Conservation (phyloP, 176 grass and related monocot species). For the Aegilops umbellulata region DNA sequence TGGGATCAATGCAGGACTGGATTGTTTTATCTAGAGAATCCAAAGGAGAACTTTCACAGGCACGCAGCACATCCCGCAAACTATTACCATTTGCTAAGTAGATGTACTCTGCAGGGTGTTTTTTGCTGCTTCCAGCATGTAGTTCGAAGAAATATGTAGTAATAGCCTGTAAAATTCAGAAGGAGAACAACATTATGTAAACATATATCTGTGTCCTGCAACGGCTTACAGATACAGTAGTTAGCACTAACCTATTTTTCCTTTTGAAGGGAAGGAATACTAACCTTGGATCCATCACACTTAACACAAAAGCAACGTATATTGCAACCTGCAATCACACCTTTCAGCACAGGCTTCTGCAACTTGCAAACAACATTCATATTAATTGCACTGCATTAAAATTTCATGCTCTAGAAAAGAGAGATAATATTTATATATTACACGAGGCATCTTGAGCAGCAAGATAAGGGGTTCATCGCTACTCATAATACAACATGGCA, state of each 20-base stretch:
- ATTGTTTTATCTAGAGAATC: conserved; percentile 55
- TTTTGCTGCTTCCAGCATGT: conserved; percentile 81
- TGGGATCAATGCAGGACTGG: conserved; percentile 46
- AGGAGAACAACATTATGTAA: conserved; percentile 16
- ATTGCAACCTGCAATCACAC: conserved; percentile 59
- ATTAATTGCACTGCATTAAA: conserved; percentile 16
- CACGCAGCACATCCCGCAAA: conserved; percentile 55
- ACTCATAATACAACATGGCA: conserved; percentile 2
- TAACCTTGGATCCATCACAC: conserved; percentile 67
- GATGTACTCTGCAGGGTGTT: conserved; percentile 72
- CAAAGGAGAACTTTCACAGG: conserved; percentile 40
- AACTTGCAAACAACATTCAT: conserved; percentile 27
- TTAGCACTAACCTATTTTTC: conserved; percentile 12
- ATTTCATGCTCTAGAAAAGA: not conserved
- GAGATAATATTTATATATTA: not conserved
- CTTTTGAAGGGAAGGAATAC: conserved; percentile 14
- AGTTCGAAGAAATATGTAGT: conserved; percentile 61
- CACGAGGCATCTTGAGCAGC: not conserved
- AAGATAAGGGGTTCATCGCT: not conserved
- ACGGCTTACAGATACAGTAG: not conserved
- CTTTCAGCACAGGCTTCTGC: conserved; percentile 66
- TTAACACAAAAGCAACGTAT: conserved; percentile 58
- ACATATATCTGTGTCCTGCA: conserved; percentile 2
- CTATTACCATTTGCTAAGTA: conserved; percentile 70
- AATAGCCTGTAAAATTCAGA: conserved; percentile 52